A percentile compares a stretch with the other conserved stretches of the same genome.
Conservation (phyloP, 1,139 yeast species). For the Debaryomyces singareniensis region DNA sequence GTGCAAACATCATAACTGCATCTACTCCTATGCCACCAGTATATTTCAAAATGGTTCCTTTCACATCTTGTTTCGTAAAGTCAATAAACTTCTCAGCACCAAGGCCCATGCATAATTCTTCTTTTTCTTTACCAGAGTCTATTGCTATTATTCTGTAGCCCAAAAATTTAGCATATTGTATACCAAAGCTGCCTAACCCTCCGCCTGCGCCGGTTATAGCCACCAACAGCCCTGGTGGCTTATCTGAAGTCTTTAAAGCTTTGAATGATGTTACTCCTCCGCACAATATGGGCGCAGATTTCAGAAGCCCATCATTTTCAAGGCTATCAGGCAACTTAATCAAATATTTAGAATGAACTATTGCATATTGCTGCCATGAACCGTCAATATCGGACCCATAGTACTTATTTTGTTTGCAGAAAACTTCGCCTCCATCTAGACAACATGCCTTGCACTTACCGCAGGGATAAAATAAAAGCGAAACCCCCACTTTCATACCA, state of each 20-base stretch:
- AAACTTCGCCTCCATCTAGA: too few species aligned
- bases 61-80: slow-evolving; percentile 34
- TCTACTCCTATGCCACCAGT: slow-evolving; percentile 1
- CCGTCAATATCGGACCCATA: slow-evolving; percentile 73
- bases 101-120: slow-evolving; percentile 43
- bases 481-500: too few species aligned
- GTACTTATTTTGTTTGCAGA: slow-evolving; percentile 1
- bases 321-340: slow-evolving; percentile 67
- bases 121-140: slow-evolving; percentile 70
- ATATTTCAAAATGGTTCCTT: too few species aligned
- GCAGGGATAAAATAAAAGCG: too few species aligned
- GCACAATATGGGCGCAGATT: slow-evolving; percentile 72
- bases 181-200: slow-evolving; percentile 70
- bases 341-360: slow-evolving; percentile 82
- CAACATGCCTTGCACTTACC: too few species aligned
- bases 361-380: slow-evolving; percentile 73
- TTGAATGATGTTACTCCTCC: slow-evolving; percentile 79
- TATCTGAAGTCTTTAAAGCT: slow-evolving; percentile 64
- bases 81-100: slow-evolving; percentile 70
- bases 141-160: slow-evolving; percentile 69
- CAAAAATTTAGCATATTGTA: slow-evolving; percentile 71
- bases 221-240: slow-evolving; percentile 67
- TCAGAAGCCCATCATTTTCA: slow-evolving; percentile 47
- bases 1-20: not conserved
- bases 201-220: slow-evolving; percentile 77